phyloP scores from a whole-genome alignment of 192 early-diverging fungal species.

The Chytriomyces hyalinus region DNA sequence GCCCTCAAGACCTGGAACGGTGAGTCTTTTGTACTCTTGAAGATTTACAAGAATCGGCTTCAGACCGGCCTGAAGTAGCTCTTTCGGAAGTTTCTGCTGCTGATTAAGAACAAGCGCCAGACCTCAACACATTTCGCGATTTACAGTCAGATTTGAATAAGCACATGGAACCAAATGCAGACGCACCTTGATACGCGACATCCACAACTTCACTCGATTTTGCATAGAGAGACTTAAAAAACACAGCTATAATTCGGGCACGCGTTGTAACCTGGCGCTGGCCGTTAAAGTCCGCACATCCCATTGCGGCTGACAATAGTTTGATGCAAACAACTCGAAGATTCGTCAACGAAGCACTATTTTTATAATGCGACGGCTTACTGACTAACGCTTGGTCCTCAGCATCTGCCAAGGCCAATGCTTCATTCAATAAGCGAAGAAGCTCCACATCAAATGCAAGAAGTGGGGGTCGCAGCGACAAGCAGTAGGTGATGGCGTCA shows the following conservation, averaged over 20 bases:
- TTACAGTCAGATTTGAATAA: neutral
- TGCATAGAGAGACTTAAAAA: constrained; percentile 98
- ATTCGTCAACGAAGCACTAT: constrained; percentile 78
- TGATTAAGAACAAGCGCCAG: constrained; percentile 78
- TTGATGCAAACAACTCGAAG: constrained; percentile 96
- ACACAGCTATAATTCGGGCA: constrained; percentile 92
- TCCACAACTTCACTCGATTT: constrained; percentile 95
- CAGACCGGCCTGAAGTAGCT: constrained; percentile 92
- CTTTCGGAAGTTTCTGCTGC: constrained; percentile 91
- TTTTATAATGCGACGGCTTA: constrained; percentile 81
- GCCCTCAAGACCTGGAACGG: constrained; percentile 91
- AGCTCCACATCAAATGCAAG: constrained; percentile 92
- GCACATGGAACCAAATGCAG: neutral
- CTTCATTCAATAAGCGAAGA: constrained; percentile 85
- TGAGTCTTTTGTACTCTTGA: constrained; percentile 91
- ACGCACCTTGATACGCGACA: constrained; percentile 81
- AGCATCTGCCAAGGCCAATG: constrained; percentile 90
- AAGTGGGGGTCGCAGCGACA: constrained; percentile 85
- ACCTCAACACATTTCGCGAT: constrained; percentile 44
- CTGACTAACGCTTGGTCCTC: constrained; percentile 95
- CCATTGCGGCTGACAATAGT: constrained; percentile 93
- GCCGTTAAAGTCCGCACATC: constrained; percentile 74
- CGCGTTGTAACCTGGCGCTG: constrained; percentile 77
- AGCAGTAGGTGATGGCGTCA: constrained; percentile 97
- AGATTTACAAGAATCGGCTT: constrained; percentile 95